Evolutionary conservation across 108 stramenopile species (phyloP).

Genomic region (Asterionellopsis glacialis): DNA sequence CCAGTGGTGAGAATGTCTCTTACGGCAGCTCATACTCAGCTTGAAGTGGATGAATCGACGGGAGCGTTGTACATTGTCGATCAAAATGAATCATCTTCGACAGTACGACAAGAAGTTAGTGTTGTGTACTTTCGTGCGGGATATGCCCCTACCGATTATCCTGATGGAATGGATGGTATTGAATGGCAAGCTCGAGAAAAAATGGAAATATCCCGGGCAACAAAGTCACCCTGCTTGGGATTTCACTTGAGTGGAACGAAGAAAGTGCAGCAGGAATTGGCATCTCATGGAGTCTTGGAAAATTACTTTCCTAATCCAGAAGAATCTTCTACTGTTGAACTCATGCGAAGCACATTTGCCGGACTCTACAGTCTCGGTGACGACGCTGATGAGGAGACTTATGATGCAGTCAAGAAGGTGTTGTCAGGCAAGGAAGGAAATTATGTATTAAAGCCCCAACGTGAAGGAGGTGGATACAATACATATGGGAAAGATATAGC

Average conservation of each 20-base stretch:
- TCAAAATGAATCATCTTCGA: conserved; percentile 9
- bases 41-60: conserved; percentile 32
- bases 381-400: conserved; percentile 56
- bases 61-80: conserved; percentile 38
- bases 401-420: conserved; percentile 60
- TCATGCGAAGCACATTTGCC: conserved; percentile 69
- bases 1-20: conserved; percentile 79
- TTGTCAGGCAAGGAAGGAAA: conserved; percentile 52
- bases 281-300: conserved; percentile 78
- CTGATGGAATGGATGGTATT: conserved; percentile 58
- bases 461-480: conserved; percentile 99
- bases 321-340: conserved; percentile 25
- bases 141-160: conserved; percentile 95
- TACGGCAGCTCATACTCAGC: conserved; percentile 28
- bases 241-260: conserved; percentile 98
- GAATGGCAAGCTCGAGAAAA: conserved; percentile 88
- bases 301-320: conserved; percentile 64
- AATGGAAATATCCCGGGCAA: conserved; percentile 80
- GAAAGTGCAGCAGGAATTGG: conserved; percentile 96
- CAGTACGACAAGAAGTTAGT: conserved; percentile 38
- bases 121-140: conserved; percentile 95
- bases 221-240: conserved; percentile 90
- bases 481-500: conserved; percentile 84
- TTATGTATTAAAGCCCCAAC: conserved; percentile 97
- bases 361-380: conserved; percentile 78